Percentiles rank a stretch among this genome's conserved stretches.
These are phyloP conservation scores for Pleurotus cornucopiae DNA, from an alignment of 768 basidiomycete genomes.

Conservation along the genomic window DNA sequence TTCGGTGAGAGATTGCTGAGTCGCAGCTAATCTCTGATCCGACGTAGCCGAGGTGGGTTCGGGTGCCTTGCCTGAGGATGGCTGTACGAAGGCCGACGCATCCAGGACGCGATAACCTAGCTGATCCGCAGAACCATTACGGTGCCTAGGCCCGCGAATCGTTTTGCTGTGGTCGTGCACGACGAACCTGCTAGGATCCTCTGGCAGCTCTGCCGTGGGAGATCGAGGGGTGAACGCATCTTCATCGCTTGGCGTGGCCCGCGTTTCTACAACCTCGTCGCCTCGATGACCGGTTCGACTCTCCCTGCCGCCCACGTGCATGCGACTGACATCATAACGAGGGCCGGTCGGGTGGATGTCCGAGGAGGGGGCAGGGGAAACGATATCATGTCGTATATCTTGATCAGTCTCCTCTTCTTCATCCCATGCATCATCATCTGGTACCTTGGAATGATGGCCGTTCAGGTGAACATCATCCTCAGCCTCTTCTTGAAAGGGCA, in stretches of 20 bases:
- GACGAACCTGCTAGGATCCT: slow-evolving; percentile 20
- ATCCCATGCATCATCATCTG: slow-evolving; percentile 25
- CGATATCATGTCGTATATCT: slow-evolving; percentile 24
- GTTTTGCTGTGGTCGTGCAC: slow-evolving; percentile 13
- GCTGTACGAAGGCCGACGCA: slow-evolving; percentile 46
- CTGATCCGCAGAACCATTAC: slow-evolving; percentile 59
- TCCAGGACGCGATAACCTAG: slow-evolving; percentile 59
- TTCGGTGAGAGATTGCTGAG: slow-evolving; percentile 2
- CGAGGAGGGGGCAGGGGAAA: slow-evolving; percentile 50
- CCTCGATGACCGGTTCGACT: slow-evolving; percentile 33
- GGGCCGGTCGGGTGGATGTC: slow-evolving; percentile 46
- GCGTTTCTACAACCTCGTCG: slow-evolving; percentile 43
- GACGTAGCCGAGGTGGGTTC: not conserved
- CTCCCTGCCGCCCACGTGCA: slow-evolving; percentile 33
- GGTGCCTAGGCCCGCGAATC: slow-evolving; percentile 39
- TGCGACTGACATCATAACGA: slow-evolving; percentile 8
- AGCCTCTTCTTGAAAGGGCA: slow-evolving; percentile 74
- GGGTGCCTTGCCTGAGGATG: slow-evolving; percentile 6
- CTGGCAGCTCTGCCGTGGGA: slow-evolving; percentile 57
- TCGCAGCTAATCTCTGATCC: not conserved
- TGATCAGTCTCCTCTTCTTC: slow-evolving; percentile 20
- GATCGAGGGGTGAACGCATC: slow-evolving; percentile 67
- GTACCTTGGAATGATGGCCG: slow-evolving; percentile 14
- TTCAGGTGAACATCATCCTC: slow-evolving; percentile 54
- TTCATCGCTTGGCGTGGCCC: slow-evolving; percentile 45